Conservation (phyloP, 2,329 filamentous ascomycete genomes). For the Colletotrichum eremochloae region DNA sequence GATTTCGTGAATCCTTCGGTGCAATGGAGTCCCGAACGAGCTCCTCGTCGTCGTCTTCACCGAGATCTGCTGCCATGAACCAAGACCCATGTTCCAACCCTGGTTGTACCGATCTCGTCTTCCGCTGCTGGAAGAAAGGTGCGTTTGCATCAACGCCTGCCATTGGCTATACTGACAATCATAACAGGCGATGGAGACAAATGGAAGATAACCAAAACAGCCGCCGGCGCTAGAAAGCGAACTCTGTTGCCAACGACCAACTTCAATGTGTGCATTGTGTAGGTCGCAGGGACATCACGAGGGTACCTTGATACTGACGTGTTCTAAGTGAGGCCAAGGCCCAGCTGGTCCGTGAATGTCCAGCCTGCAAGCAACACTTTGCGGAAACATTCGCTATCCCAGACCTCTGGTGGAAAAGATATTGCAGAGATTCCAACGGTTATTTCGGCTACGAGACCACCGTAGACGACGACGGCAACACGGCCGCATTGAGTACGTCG, state of each 20-base stretch:
- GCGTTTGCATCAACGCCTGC: background rate
- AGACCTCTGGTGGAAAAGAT: slow-evolving; percentile 53
- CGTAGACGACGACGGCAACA: slow-evolving; percentile 32
- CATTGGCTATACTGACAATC: background rate
- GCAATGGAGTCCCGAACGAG: background rate
- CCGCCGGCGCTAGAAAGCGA: background rate
- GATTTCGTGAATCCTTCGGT: background rate
- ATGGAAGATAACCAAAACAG: background rate
- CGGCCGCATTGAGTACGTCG: slow-evolving; percentile 44
- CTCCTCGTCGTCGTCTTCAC: background rate
- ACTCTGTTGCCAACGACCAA: background rate
- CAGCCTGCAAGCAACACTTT: slow-evolving; percentile 46
- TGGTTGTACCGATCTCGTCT: slow-evolving; percentile 13
- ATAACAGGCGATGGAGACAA: background rate
- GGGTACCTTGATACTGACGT: background rate
- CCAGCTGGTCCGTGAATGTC: slow-evolving; percentile 48
- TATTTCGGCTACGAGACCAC: slow-evolving; percentile 53
- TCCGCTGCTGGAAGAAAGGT: slow-evolving; percentile 36
- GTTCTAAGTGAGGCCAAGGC: slow-evolving; percentile 49
- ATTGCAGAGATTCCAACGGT: slow-evolving; percentile 53
- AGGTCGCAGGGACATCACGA: background rate
- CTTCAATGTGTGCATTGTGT: slow-evolving; percentile 37
- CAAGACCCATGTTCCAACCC: background rate
- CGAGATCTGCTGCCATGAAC: background rate
- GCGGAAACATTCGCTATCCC: slow-evolving; percentile 48